These are phyloP conservation scores for Nicotiana attenuata DNA, from an alignment of 257 asterid species.

Conservation along the genomic window DNA sequence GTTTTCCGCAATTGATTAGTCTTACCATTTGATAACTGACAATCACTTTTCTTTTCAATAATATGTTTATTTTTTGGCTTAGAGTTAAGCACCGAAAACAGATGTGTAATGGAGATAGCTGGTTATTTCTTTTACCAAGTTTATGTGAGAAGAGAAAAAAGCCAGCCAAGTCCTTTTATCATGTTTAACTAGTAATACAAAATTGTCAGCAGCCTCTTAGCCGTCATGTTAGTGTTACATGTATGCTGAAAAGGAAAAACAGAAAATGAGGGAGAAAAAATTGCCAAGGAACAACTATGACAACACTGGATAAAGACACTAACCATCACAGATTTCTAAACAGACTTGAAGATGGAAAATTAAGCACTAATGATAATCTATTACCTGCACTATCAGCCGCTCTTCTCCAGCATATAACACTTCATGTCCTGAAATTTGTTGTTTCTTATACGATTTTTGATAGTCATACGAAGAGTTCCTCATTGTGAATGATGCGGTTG, in stretches of 20 bases:
- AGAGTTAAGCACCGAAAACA: neutral
- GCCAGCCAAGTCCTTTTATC: neutral
- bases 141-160: neutral
- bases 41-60: neutral
- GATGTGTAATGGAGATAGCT: neutral
- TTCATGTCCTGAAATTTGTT: conserved; percentile 8
- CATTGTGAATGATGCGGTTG: conserved; percentile 53
- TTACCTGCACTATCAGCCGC: conserved; percentile 4
- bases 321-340: neutral
- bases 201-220: conserved; percentile 21
- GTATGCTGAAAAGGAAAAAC: conserved; percentile 3
- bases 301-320: neutral
- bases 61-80: neutral
- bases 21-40: neutral
- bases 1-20: no score
- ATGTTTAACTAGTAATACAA: conserved; percentile 19
- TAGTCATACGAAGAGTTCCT: conserved; percentile 2
- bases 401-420: conserved; percentile 2
- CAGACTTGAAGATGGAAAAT: conserved; percentile 2
- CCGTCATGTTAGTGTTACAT: conserved; percentile 21
- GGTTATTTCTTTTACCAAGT: conserved; percentile 2
- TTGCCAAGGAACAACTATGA: neutral
- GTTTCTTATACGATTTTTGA: neutral
- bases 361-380: conserved; percentile 12
- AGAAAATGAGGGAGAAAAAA: neutral